Conservation (phyloP, 257 asterid genomes). For the Ocimum tenuiflorum region DNA sequence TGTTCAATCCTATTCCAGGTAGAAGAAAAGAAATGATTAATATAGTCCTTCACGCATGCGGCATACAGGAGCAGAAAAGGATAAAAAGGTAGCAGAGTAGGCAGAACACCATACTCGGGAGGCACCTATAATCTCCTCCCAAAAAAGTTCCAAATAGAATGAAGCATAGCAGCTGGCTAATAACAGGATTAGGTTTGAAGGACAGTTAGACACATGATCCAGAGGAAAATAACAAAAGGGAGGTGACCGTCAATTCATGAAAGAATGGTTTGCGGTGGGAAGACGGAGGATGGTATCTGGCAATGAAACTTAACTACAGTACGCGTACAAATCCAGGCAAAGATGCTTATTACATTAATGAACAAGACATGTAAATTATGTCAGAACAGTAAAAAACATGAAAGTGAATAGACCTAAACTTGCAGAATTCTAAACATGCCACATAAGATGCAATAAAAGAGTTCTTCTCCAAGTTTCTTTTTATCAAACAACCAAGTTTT, state of each 20-base stretch:
- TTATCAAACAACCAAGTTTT: neutral
- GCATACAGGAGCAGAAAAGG: constrained; percentile 12
- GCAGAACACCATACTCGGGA: constrained; percentile 1
- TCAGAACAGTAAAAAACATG: neutral
- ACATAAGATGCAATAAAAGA: neutral
- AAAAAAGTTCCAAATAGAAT: neutral
- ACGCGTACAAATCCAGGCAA: neutral
- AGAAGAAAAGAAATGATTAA: constrained; percentile 25
- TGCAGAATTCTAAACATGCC: neutral
- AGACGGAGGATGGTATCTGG: neutral
- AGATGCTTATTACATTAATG: neutral
- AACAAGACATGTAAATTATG: neutral
- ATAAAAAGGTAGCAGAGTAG: constrained; percentile 18
- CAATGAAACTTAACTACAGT: neutral
- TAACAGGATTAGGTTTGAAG: neutral
- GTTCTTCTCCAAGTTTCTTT: neutral
- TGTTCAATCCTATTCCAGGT: constrained; percentile 70
- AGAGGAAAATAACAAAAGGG: neutral
- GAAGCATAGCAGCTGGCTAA: neutral
- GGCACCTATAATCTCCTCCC: neutral
- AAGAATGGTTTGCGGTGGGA: neutral
- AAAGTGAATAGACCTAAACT: neutral
- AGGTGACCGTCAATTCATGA: neutral
- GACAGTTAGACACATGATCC: neutral
- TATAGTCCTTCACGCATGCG: constrained; percentile 7